Evolutionary conservation across 2,329 filamentous ascomycete species (phyloP), one percentile per base, ranked within the genome.

Genomic region (Colletotrichum magnum): DNA sequence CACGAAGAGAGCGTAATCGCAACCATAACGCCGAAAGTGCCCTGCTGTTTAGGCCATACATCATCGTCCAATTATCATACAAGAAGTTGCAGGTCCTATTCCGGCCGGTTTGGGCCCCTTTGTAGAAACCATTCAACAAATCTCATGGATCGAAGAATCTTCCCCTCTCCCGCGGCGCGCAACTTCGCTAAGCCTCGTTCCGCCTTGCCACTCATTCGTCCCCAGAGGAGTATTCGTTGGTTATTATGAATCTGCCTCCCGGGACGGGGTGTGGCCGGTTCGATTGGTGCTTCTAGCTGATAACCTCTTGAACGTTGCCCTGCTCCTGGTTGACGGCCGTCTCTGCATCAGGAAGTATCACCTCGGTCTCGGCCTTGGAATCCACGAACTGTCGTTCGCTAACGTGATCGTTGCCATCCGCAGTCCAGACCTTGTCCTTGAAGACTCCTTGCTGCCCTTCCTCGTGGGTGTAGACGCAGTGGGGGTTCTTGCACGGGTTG

Each of bases 341-440:
- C 48, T 79, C 80, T 32, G 77, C 76, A 24, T 82, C 87, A 0
- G 93, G 90, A 69, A 93, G 87, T 70, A 97, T 90, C 59, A 93
- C 82, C 81, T 97, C 94, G 77, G 94, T 91, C 32, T 85, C 83
- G 6, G 82, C 87, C 12, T 86, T 84, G 56, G 93, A 91, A 67
- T 94, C 90, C 58, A 95, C 90, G 82, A 97, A 98, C 77, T 93
- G 95, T 75, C 95, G 88, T 80, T 97, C 94, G 77, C 94, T 97
- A 58, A 97, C 90, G 79, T 97, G 94, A 66, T 88, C 84, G 73
- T 86, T 77, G 24, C 81, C 74, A 12, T 87, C 88, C 3, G 94
- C 88, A 18, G 91, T 94, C 95, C 95, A 98, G 32, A 97, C 94
- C 83, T 97, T 98, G 79, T 97, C 94, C 70, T 91, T 89, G 81